Evolutionary conservation across 2,329 filamentous ascomycete genomes (phyloP), one percentile per base, ranked within the genome.

Genomic region (Exophiala dermatitidis): DNA sequence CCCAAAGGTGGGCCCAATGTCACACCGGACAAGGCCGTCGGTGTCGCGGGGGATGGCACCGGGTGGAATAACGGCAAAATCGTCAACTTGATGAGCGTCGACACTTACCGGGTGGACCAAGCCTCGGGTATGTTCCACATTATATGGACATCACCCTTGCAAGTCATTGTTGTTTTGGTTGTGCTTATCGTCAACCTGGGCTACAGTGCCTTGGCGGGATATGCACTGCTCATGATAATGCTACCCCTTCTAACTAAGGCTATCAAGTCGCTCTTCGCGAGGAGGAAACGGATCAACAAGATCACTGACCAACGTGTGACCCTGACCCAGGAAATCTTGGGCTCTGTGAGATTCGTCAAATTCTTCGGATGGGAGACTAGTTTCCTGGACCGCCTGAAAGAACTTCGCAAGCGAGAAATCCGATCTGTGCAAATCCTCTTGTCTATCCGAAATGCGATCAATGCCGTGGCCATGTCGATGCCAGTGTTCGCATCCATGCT

Each of bases 401-500:
- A 83, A 28, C 86, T 95, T 57, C 82, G 91, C 53, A 77, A 76
- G 48, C 79, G 78, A 56, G 91, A 97, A 69, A 90, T 97, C 56
- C 74, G 77, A 52, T 81, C 85, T n/a, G 90, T 97, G 53, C 90
- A 95, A 67, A 73, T 89, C 9, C 72, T 97, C 43, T 73, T 97
- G 30, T 82, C 86, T 1, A 88, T 94, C 60, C 81, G 90, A 62
- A 94, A 94, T 67, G 88, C 78, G 40, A 89, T 95, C 72, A 85
- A 90, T 69, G 86, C 88, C 8, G 76, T 93, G 46, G 87, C 87
- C 64, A 81, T 95, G 78, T 71, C 88, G 0, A 79, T 95, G 65
- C 91, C 93, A 4, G 87, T 95, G 49, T 96, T 97, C 63, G 90
- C 91, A 0, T 94, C 90, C 1, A 96, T 97, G 89, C 70, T 97